These are phyloP conservation scores for Bipolaris gigantea DNA, from an alignment of 2,329 filamentous ascomycete genomes.

Conservation along the genomic window DNA sequence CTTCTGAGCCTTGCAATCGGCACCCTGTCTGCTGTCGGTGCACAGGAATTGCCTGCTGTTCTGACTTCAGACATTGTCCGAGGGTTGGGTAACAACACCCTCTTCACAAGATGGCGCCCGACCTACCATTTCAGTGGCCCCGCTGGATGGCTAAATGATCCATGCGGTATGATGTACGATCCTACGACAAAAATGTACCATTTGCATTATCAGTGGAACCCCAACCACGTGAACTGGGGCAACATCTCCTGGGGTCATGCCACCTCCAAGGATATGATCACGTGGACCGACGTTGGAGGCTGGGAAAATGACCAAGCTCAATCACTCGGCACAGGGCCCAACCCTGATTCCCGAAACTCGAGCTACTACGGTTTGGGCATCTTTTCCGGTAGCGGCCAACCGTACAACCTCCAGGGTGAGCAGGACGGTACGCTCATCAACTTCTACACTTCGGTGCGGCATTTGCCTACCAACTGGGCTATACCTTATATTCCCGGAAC, in stretches of 20 bases:
- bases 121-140: constrained; percentile 52
- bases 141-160: constrained; percentile 53
- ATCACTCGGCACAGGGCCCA: constrained; percentile 45
- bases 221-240: constrained; percentile 52
- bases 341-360: constrained; percentile 32
- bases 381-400: constrained; percentile 56
- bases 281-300: constrained; percentile 50
- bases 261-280: constrained; percentile 53
- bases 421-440: constrained; percentile 50
- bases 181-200: constrained; percentile 54
- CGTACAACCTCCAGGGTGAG: constrained; percentile 53
- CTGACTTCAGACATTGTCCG: constrained; percentile 34
- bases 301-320: constrained; percentile 51
- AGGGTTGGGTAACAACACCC: constrained; percentile 50
- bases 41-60: constrained; percentile 32
- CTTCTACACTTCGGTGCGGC: constrained; percentile 53
- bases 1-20: constrained; percentile 32
- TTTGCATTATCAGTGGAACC: constrained; percentile 57
- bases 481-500: constrained; percentile 50
- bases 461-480: constrained; percentile 51
- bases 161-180: constrained; percentile 52
- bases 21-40: constrained; percentile 17
- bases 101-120: constrained; percentile 54
- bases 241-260: constrained; percentile 53
- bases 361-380: constrained; percentile 56